Evolutionary conservation across 179 eudicot species (phyloP).

Genomic region (Monotropa hypopitys): DNA sequence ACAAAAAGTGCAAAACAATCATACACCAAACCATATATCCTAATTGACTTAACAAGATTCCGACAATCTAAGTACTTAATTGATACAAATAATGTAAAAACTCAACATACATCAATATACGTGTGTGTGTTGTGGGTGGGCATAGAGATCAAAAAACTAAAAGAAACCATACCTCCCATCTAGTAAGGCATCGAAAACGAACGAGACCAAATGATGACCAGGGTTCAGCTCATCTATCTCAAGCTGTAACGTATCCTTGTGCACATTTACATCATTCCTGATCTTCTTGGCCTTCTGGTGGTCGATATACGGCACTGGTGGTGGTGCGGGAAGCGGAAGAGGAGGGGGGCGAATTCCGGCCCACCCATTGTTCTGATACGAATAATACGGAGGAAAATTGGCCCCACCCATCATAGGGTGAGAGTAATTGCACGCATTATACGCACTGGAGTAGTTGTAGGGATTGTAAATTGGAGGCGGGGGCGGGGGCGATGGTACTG

Average conservation of each 20-base stretch:
- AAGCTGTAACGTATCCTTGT: constrained; percentile 51
- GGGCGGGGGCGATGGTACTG: constrained; percentile 2
- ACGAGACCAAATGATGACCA: constrained; percentile 56
- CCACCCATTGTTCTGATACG: constrained; percentile 30
- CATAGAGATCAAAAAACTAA: background rate
- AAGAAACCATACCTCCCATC: constrained; percentile 54
- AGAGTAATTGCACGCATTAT: constrained; percentile 19
- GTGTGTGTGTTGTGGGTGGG: no score
- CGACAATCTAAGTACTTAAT: background rate
- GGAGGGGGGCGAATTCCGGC: constrained; percentile 19
- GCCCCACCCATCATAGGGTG: constrained; percentile 21
- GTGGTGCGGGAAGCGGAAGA: constrained; percentile 3
- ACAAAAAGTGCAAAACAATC: background rate
- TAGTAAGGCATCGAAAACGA: constrained; percentile 56
- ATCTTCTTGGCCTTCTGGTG: constrained; percentile 68
- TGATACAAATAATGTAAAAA: background rate
- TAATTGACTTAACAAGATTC: background rate
- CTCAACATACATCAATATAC: background rate
- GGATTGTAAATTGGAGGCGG: constrained; percentile 15
- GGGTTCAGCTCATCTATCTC: constrained; percentile 35
- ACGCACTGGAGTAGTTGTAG: constrained; percentile 21
- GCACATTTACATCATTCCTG: constrained; percentile 78
- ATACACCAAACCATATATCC: background rate
- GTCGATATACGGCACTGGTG: constrained; percentile 49
- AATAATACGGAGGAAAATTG: constrained; percentile 17